Percentiles rank a stretch among this genome's conserved stretches.
Conservation (phyloP, 495 filamentous ascomycete genomes). For the Acidomyces sp. region DNA sequence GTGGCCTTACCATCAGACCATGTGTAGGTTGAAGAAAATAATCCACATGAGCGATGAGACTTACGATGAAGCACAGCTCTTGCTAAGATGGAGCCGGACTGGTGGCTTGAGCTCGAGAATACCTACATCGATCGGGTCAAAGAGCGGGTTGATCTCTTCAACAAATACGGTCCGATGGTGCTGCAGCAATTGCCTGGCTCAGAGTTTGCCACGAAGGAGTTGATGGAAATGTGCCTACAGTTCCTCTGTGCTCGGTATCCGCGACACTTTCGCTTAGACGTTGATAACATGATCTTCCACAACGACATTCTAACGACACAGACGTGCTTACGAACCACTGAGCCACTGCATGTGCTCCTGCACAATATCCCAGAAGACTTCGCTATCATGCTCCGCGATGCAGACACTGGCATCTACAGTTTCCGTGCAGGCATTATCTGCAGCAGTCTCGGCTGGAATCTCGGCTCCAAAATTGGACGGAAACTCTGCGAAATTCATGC, state of each 20-base stretch:
- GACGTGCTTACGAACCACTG: conserved; percentile 47
- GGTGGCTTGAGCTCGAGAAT: conserved; percentile 82
- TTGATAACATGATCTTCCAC: conserved; percentile 47
- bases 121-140: conserved; percentile 57
- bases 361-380: conserved; percentile 87
- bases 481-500: conserved; percentile 62
- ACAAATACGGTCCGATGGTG: conserved; percentile 47
- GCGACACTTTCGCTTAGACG: conserved; percentile 54
- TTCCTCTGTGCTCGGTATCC: conserved; percentile 72
- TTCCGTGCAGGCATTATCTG: conserved; percentile 72
- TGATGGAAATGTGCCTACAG: conserved; percentile 81
- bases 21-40: too few relatives aligned
- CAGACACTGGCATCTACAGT: conserved; percentile 57
- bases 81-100: conserved; percentile 68
- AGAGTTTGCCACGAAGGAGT: conserved; percentile 70
- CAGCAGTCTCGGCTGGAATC: conserved; percentile 69
- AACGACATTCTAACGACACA: conserved; percentile 58
- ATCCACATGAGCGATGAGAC: too few relatives aligned
- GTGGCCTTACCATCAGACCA: conserved; percentile 86
- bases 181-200: conserved; percentile 62
- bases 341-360: conserved; percentile 60
- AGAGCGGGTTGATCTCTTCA: conserved; percentile 58
- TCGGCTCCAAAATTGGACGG: conserved; percentile 60
- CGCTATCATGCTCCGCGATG: conserved; percentile 62
- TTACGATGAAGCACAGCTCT: conserved; percentile 50